These are phyloP conservation scores for Kodamaea restingae DNA, from an alignment of 805 yeast species.

Conservation along the genomic window DNA sequence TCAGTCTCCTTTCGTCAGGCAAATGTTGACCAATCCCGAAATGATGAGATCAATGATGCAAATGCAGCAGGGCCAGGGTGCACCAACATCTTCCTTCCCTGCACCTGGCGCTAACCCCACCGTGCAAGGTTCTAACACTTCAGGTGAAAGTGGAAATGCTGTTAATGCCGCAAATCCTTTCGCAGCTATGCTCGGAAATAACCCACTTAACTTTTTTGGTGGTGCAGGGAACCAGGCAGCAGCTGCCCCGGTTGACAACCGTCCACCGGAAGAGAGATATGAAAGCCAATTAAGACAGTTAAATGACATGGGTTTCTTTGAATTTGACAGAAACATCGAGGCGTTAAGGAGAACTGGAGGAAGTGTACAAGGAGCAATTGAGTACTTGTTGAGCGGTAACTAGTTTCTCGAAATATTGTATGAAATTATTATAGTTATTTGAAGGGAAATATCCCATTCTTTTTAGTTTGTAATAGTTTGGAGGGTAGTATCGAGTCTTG, in stretches of 20 bases:
- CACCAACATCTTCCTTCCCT: constrained; percentile 24
- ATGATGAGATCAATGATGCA: constrained; percentile 79
- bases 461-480: too few species aligned
- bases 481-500: too few species aligned
- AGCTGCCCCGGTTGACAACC: constrained; percentile 32
- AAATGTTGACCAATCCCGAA: constrained; percentile 70
- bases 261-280: constrained; percentile 46
- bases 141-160: constrained; percentile 10
- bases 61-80: constrained; percentile 48
- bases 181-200: constrained; percentile 37
- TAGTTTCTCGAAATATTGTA: not conserved
- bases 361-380: constrained; percentile 94
- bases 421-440: not conserved
- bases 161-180: constrained; percentile 33
- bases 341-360: constrained; percentile 96
- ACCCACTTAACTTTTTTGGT: constrained; percentile 55
- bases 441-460: too few species aligned
- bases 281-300: constrained; percentile 42
- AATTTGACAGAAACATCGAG: constrained; percentile 85
- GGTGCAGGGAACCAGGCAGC: constrained; percentile 23
- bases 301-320: constrained; percentile 65
- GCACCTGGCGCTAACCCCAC: constrained; percentile 40
- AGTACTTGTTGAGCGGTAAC: constrained; percentile 54
- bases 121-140: constrained; percentile 15
- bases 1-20: constrained; percentile 79